These are phyloP conservation scores for Groenewaldozyma salmanticensis DNA, from an alignment of 805 yeast species.

Conservation along the genomic window DNA sequence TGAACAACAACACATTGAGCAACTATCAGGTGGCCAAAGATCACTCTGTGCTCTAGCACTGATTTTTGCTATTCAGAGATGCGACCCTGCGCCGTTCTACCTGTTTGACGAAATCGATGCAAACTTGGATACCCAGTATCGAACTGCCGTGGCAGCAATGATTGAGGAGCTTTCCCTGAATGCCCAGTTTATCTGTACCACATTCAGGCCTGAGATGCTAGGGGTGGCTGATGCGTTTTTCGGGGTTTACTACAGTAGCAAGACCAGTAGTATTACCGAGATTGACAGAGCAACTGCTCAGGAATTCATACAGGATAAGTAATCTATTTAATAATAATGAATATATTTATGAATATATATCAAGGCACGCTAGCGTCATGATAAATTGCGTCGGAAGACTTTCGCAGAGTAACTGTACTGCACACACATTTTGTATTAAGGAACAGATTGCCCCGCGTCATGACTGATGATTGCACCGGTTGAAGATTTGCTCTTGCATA, in stretches of 20 bases:
- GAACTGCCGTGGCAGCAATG: constrained; percentile 75
- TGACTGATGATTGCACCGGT: too few relatives aligned
- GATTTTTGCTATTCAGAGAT: constrained; percentile 84
- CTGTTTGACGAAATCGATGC: constrained; percentile 96
- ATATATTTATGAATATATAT: too few relatives aligned
- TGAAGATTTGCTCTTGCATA: too few relatives aligned
- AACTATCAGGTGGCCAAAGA: constrained; percentile 93
- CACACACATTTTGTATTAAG: too few relatives aligned
- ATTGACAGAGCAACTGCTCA: background rate
- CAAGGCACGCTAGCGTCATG: too few relatives aligned
- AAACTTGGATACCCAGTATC: constrained; percentile 82
- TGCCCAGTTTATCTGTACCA: constrained; percentile 95
- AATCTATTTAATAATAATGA: too few relatives aligned
- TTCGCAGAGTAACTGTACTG: too few relatives aligned
- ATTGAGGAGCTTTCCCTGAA: constrained; percentile 49
- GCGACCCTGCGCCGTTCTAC: constrained; percentile 97
- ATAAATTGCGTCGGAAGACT: too few relatives aligned
- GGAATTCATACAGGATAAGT: background rate
- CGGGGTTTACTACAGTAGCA: constrained; percentile 77
- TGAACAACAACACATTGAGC: constrained; percentile 82
- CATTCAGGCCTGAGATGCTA: constrained; percentile 89
- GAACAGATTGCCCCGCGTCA: too few relatives aligned
- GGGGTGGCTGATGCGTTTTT: constrained; percentile 77
- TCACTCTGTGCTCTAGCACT: constrained; percentile 93
- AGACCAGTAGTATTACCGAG: constrained; percentile 20